Base-by-base conservation (phyloP, 139 green algal genomes). In the Micractinium conductrix region DNA sequence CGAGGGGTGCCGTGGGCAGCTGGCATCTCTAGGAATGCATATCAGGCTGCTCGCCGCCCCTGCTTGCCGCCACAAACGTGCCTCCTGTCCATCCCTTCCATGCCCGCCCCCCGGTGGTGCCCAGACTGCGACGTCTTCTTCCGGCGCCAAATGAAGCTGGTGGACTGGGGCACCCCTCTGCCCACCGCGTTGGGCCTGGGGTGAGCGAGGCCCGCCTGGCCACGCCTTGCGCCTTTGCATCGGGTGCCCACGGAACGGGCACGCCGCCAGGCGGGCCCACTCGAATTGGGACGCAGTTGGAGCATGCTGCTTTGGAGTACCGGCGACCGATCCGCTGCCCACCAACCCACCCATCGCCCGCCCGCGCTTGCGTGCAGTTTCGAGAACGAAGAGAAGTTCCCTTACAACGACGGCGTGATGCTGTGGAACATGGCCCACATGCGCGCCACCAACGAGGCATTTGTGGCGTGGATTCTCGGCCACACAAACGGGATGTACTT, bases 341-440 rank as follows among this genome's bases (percentile, higher is more conserved):
- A 21, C 53, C 5, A 62, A 22, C 53, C 26, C 19, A 62, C 24
- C 19, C 53, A 62, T 30, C 8, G 10, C 53, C 24, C n/a, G n/a
- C n/a, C n/a, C n/a, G 24, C 53, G 33, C 4, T 2, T 33, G 1
- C 26, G 7, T 58, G 38, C 76, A 82, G 76, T 24, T 82, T 58
- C 60, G 76, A 82, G 55, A 44, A 65, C 4, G 30, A 71, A 9
- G 76, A 82, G 28, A 43, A 45, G 26, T 82, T 82, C 55, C 76
- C 76, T 40, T 82, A 82, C 76, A 82, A 82, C 24, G 62, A 63
- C 22, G 76, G 76, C 26, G 63, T 82, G 4, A 82, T 82, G 76
- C 76, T 82, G 26, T 71, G 63, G 76, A 82, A 82, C 76, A 82
- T 82, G 76, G 58, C 76, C 9, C 72, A 73, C 38, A 82, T 82